Evolutionary conservation across 2,329 filamentous ascomycete genomes (phyloP), one percentile per base, ranked within the genome.

Genomic region (Daldinia eschscholtzii): DNA sequence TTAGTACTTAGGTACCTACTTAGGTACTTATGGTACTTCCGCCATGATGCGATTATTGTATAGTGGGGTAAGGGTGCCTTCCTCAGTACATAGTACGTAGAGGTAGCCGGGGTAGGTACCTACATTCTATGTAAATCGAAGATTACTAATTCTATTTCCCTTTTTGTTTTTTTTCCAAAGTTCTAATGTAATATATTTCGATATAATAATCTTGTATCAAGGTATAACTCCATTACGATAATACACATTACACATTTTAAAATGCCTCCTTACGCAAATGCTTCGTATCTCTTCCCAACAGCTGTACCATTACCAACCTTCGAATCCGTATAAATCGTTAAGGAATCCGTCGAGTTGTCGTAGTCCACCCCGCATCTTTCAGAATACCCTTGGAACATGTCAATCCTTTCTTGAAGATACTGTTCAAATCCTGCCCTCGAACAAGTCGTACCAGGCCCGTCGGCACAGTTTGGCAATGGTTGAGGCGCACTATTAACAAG

Each of bases 401-500:
- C 78, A 1, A 75, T 75, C 7, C 83, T 76, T 30, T 79, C 72
- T 65, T 80, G 75, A 26, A 84, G n/a, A 64, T 82, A 84, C 13
- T 71, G 67, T 64, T 79, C 74, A 50, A 85, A 83, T 0, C 76
- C 79, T 3, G 73, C 65, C 58, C 79, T 73, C 6, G 83, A 82
- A 73, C 83, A 85, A 60, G 76, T 81, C 7, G 80, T 82, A 2
- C 81, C 83, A 0, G 83, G 83, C 0, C 83, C 83, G 63, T 83
- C 82, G 0, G 72, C 77, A 64, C 83, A 85, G 55, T 76, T 78
- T 0, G 81, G 79, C 59, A 85, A 68, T 15, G 78, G 76, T 70
- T 84, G 82, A 4, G 82, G 81, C 4, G 81, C 78, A 70, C 77
- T 81, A 74, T 84, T 84, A 44, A 83, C 80, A 4, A 84, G 75